Conservation (phyloP, 306 rosid genomes). For the Prunus padus region DNA sequence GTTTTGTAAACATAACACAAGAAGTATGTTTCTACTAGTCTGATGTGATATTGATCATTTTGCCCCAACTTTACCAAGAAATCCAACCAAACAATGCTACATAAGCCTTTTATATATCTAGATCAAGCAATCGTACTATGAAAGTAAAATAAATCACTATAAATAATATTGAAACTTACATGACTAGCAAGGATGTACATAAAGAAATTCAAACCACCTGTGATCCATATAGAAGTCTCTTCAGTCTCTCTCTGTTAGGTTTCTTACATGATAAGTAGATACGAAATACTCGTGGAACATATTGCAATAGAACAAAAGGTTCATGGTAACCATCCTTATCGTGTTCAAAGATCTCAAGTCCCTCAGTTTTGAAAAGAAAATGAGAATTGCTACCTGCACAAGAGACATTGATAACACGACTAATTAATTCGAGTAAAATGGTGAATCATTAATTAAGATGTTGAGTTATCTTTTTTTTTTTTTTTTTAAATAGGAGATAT, state of each 20-base stretch:
- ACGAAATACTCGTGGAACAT: conserved; percentile 18
- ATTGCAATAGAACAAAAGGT: conserved; percentile 23
- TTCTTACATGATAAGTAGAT: neutral
- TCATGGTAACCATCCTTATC: conserved; percentile 6
- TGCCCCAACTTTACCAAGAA: too few relatives aligned
- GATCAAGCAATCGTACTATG: too few relatives aligned
- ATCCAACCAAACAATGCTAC: too few relatives aligned
- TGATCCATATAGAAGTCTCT: neutral
- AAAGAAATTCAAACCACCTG: conserved; percentile 23
- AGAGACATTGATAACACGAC: neutral
- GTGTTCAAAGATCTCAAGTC: conserved; percentile 3
- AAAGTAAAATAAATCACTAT: neutral
- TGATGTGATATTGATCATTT: too few relatives aligned
- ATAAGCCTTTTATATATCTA: too few relatives aligned
- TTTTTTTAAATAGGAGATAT: too few relatives aligned
- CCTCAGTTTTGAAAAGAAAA: conserved; percentile 16
- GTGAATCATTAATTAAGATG: too few relatives aligned
- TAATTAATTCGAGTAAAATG: neutral
- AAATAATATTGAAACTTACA: neutral
- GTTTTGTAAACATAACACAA: too few relatives aligned
- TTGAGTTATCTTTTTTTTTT: too few relatives aligned
- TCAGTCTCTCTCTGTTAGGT: too few relatives aligned
- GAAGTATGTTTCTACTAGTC: too few relatives aligned
- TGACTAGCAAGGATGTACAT: conserved; percentile 27
- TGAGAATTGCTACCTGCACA: conserved; percentile 16